These are phyloP conservation scores for Hippophae gyantsensis DNA, from an alignment of 306 rosid genomes.

Conservation along the genomic window DNA sequence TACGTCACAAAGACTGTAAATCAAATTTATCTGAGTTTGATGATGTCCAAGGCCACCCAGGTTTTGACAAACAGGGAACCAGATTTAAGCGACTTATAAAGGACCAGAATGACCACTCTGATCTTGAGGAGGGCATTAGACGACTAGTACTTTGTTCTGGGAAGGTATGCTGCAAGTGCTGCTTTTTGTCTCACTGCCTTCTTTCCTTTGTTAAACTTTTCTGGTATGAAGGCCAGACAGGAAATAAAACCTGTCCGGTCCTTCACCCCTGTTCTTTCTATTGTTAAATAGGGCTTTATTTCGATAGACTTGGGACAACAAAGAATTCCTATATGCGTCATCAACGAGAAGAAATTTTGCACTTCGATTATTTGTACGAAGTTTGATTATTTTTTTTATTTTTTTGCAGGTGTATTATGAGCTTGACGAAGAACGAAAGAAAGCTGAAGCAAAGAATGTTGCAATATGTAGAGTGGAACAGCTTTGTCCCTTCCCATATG, in stretches of 20 bases:
- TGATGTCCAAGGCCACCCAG: constrained; percentile 97
- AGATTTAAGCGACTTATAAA: constrained; percentile 92
- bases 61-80: constrained; percentile 98
- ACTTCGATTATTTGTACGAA: neutral
- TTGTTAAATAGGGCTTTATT: neutral
- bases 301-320: neutral
- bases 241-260: neutral
- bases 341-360: neutral
- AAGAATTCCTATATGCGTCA: neutral
- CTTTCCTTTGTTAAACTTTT: neutral
- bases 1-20: constrained; percentile 82
- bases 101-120: constrained; percentile 72
- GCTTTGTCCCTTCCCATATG: constrained; percentile 93
- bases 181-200: neutral
- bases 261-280: neutral
- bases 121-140: constrained; percentile 77
- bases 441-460: constrained; percentile 60
- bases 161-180: constrained; percentile 37
- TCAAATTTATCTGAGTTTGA: constrained; percentile 91
- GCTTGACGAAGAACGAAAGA: constrained; percentile 69
- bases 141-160: constrained; percentile 92
- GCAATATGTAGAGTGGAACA: constrained; percentile 95
- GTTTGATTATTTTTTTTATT: neutral
- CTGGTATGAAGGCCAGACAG: no score
- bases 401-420: constrained; percentile 75